Evolutionary conservation across 805 yeast genomes (phyloP).

Genomic region (Saccharomycopsis lassenensis): DNA sequence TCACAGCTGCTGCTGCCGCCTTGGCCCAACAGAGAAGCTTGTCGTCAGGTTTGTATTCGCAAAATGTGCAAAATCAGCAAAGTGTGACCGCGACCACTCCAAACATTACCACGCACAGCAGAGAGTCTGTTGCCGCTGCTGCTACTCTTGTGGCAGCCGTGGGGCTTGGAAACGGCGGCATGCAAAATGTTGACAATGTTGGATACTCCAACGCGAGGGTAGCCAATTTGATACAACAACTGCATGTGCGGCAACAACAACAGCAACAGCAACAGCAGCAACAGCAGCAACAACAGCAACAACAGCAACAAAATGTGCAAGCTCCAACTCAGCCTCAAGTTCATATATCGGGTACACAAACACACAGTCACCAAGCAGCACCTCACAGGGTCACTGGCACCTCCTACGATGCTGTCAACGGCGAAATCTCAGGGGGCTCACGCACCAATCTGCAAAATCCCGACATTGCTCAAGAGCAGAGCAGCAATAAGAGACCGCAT

Average conservation of each 20-base stretch:
- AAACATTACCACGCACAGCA: background rate
- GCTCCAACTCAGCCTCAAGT: too few species aligned
- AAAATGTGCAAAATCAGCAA: too few species aligned
- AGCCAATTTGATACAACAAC: background rate
- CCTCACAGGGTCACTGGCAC: too few species aligned
- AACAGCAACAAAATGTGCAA: background rate
- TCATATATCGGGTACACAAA: too few species aligned
- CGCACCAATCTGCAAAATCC: too few species aligned
- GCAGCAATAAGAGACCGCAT: too few species aligned
- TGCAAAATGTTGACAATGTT: background rate
- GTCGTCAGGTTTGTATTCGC: background rate
- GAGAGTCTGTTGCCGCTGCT: conserved; percentile 1
- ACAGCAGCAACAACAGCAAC: background rate
- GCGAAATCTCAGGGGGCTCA: too few species aligned
- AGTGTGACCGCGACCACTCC: background rate
- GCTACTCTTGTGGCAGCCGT: conserved; percentile 3
- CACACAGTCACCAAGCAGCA: too few species aligned
- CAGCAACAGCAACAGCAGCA: background rate
- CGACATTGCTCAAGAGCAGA: too few species aligned
- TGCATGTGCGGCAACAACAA: background rate
- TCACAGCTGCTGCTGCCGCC: background rate
- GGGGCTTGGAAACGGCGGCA: conserved; percentile 1
- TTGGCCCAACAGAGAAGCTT: background rate
- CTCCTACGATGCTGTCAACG: too few species aligned
- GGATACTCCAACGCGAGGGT: background rate